These are phyloP conservation scores for Aspergillus costaricaensis DNA, from an alignment of 2,329 filamentous ascomycete genomes.

Conservation along the genomic window DNA sequence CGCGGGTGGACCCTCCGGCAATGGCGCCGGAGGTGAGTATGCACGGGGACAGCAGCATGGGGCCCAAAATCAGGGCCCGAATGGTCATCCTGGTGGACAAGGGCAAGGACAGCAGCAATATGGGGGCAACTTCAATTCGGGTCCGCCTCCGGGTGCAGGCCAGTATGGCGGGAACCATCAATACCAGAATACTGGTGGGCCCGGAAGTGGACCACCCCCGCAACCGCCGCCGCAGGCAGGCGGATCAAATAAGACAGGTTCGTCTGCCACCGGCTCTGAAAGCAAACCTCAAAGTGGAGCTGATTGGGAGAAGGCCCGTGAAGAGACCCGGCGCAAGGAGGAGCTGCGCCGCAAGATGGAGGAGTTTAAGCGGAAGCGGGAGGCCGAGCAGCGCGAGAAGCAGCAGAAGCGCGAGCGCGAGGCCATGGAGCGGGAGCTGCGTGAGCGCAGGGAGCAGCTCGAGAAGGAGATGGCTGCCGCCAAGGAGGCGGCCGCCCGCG, in stretches of 20 bases:
- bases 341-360: slow-evolving; percentile 43
- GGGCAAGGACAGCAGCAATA: slow-evolving; percentile 31
- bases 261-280: slow-evolving; percentile 11
- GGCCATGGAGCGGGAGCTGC: slow-evolving; percentile 42
- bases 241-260: slow-evolving; percentile 7
- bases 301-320: slow-evolving; percentile 33
- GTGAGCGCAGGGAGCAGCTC: slow-evolving; percentile 43
- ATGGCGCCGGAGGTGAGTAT: background rate
- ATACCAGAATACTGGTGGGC: slow-evolving; percentile 7
- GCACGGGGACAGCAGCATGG: background rate
- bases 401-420: slow-evolving; percentile 43
- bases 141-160: slow-evolving; percentile 29
- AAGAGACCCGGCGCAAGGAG: slow-evolving; percentile 40
- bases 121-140: slow-evolving; percentile 32
- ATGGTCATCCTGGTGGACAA: background rate
- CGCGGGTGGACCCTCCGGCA: background rate
- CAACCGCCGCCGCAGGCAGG: slow-evolving; percentile 24
- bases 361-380: slow-evolving; percentile 38
- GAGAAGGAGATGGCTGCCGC: slow-evolving; percentile 41
- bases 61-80: background rate
- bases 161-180: slow-evolving; percentile 39
- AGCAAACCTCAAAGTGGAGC: slow-evolving; percentile 24
- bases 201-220: slow-evolving; percentile 27
- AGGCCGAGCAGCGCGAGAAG: slow-evolving; percentile 41
- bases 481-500: slow-evolving; percentile 25